These are phyloP conservation scores for Hansenula anomala DNA, from an alignment of 1,139 yeast genomes.

Conservation along the genomic window DNA sequence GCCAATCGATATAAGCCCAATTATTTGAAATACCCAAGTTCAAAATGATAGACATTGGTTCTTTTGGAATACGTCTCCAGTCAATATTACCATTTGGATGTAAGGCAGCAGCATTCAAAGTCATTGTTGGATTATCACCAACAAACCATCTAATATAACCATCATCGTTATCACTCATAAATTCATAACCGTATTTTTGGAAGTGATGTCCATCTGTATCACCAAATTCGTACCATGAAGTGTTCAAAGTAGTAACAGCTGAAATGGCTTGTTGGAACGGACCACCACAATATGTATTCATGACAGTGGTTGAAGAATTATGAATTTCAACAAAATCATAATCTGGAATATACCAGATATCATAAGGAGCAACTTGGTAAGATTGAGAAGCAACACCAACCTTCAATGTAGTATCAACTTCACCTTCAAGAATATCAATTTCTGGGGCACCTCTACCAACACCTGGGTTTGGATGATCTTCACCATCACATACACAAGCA, in stretches of 20 bases:
- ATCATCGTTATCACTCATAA: slow-evolving; percentile 51
- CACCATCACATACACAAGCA: slow-evolving; percentile 68
- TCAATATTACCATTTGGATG: slow-evolving; percentile 84
- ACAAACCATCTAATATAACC: slow-evolving; percentile 86
- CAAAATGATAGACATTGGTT: slow-evolving; percentile 79
- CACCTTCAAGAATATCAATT: slow-evolving; percentile 81
- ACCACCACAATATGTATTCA: slow-evolving; percentile 80
- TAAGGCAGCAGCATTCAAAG: slow-evolving; percentile 56
- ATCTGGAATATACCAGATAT: slow-evolving; percentile 82
- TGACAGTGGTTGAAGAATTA: slow-evolving; percentile 55
- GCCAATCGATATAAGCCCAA: slow-evolving; percentile 86
- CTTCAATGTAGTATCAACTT: slow-evolving; percentile 39
- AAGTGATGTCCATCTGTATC: slow-evolving; percentile 37
- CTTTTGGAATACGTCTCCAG: slow-evolving; percentile 69
- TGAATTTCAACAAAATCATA: slow-evolving; percentile 63
- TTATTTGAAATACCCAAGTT: slow-evolving; percentile 76
- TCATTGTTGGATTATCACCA: slow-evolving; percentile 62
- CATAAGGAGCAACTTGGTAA: slow-evolving; percentile 78
- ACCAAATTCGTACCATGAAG: slow-evolving; percentile 71
- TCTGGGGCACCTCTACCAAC: slow-evolving; percentile 88
- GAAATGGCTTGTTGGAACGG: slow-evolving; percentile 84
- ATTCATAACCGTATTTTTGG: slow-evolving; percentile 79
- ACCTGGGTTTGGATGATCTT: slow-evolving; percentile 77
- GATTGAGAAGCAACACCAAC: slow-evolving; percentile 70
- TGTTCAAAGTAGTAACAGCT: slow-evolving; percentile 64